Percentiles rank a stretch among this genome's conserved stretches.
Conservation (phyloP, 1,139 yeast species). For the Meyerozyma smithsonii region DNA sequence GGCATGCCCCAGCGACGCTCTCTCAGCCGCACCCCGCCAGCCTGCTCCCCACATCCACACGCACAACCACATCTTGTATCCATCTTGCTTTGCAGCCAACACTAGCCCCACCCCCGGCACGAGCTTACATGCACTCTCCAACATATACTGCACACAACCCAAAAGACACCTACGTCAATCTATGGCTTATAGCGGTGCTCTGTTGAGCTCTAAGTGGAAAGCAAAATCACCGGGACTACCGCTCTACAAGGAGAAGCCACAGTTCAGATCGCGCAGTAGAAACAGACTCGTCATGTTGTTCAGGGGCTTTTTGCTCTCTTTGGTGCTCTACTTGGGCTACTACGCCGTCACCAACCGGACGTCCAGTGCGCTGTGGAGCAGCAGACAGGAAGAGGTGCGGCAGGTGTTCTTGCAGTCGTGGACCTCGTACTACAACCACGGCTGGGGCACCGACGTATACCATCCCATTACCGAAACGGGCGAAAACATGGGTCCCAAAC, state of each 20-base stretch:
- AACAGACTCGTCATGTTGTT: conserved; percentile 29
- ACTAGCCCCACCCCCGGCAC: no score
- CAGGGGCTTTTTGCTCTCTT: conserved; percentile 36
- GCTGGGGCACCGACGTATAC: conserved; percentile 80
- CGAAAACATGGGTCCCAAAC: conserved; percentile 75
- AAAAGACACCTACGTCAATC: neutral
- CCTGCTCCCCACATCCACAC: no score
- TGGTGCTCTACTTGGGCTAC: conserved; percentile 37
- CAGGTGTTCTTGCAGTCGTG: conserved; percentile 71
- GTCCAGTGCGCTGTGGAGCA: conserved; percentile 26
- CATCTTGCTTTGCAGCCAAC: no score
- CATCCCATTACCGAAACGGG: conserved; percentile 55
- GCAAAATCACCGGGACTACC: conserved; percentile 20
- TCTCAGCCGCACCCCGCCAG: no score
- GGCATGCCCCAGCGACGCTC: no score
- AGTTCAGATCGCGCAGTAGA: neutral
- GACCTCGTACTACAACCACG: conserved; percentile 71
- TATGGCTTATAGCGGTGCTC: neutral
- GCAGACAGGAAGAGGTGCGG: conserved; percentile 52
- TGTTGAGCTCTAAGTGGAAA: conserved; percentile 1
- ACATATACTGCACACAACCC: conserved; percentile 1
- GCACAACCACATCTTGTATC: neutral
- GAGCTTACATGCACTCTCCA: no score
- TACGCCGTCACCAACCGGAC: conserved; percentile 12
- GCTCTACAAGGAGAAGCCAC: conserved; percentile 36